A percentile compares a stretch with the other conserved stretches of the same genome.
phyloP scores from a whole-genome alignment of 495 filamentous ascomycete species.

The Letharia columbiana region DNA sequence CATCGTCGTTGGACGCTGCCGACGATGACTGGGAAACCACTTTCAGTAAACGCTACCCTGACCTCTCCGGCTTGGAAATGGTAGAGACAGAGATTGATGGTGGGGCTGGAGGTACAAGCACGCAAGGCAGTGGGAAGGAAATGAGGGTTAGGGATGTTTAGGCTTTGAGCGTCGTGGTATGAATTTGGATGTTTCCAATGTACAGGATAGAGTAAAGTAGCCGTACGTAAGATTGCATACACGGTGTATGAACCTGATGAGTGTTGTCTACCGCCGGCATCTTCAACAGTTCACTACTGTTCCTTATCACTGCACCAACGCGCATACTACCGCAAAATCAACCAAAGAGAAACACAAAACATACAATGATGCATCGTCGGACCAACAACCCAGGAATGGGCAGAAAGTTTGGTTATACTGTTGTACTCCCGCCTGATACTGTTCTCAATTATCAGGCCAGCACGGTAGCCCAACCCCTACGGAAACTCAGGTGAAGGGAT shows the following conservation, averaged over 20 bases:
- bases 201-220: background rate
- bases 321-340: background rate
- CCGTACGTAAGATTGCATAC: background rate
- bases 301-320: background rate
- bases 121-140: conserved; percentile 8
- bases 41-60: conserved; percentile 78
- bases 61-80: conserved; percentile 73
- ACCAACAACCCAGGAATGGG: background rate
- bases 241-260: background rate
- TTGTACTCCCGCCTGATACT: no score
- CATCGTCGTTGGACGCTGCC: background rate
- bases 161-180: background rate
- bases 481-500: no score
- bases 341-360: background rate
- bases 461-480: no score
- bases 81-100: conserved; percentile 59
- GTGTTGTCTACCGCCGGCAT: background rate
- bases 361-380: background rate
- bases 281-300: background rate
- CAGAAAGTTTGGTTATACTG: no score
- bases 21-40: conserved; percentile 59
- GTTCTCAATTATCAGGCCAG: no score
- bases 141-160: conserved; percentile 26
- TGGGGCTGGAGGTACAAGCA: background rate
- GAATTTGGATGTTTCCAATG: background rate